phyloP scores from a whole-genome alignment of 1,139 yeast species.

The Lodderomyces oxycetoniae region DNA sequence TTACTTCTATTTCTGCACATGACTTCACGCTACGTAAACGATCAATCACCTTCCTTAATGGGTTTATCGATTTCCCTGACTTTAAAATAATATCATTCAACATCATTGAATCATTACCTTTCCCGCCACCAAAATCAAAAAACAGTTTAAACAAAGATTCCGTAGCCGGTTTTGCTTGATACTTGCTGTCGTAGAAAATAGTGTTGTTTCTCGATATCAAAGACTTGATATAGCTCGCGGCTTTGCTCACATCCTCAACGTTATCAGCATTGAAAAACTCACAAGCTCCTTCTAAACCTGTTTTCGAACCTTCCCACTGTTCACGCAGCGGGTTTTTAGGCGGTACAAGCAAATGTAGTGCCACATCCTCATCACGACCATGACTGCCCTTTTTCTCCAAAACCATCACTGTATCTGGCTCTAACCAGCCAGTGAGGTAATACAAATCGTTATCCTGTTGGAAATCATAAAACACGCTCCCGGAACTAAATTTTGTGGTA shows the following conservation, averaged over 20 bases:
- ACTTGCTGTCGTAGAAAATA: constrained; percentile 47
- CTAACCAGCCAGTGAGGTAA: constrained; percentile 90
- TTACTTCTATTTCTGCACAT: constrained; percentile 64
- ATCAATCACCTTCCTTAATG: constrained; percentile 49
- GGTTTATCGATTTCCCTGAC: constrained; percentile 34
- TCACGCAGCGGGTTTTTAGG: constrained; percentile 74
- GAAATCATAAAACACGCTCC: constrained; percentile 85
- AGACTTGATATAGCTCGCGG: constrained; percentile 40
- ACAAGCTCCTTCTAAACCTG: constrained; percentile 78
- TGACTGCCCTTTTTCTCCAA: constrained; percentile 55
- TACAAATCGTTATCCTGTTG: constrained; percentile 87
- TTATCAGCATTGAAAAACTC: constrained; percentile 86
- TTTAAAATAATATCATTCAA: constrained; percentile 20
- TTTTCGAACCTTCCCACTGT: constrained; percentile 91
- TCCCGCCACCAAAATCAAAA: constrained; percentile 9
- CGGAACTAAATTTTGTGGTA: constrained; percentile 72
- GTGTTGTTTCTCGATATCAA: constrained; percentile 44
- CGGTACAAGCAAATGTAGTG: constrained; percentile 79
- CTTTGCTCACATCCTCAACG: constrained; percentile 47
- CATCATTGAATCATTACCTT: constrained; percentile 11
- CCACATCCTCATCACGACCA: constrained; percentile 47
- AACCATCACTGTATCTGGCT: constrained; percentile 77
- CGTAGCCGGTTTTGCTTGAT: constrained; percentile 9
- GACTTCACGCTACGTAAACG: constrained; percentile 68
- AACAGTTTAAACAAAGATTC: constrained; percentile 10